Evolutionary conservation across 2,329 filamentous ascomycete species (phyloP).

Genomic region (Drechslerella dactyloides): DNA sequence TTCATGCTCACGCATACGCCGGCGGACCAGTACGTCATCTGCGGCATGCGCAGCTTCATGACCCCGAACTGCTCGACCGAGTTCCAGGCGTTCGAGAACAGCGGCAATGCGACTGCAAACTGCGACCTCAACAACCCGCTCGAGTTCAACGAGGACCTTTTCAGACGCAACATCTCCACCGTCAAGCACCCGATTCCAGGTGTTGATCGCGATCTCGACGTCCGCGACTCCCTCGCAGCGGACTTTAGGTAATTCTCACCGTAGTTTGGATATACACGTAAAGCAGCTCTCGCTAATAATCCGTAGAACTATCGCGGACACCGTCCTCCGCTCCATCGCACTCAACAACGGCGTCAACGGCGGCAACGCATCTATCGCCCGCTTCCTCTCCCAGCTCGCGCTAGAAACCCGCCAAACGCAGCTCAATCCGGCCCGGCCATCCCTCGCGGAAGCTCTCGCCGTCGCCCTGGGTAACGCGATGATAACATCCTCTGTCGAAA

Average conservation of each 20-base stretch:
- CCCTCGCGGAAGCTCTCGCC: slow-evolving; percentile 73
- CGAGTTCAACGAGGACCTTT: slow-evolving; percentile 25
- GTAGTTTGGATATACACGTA: background rate
- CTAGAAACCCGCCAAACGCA: slow-evolving; percentile 56
- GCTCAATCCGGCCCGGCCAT: slow-evolving; percentile 66
- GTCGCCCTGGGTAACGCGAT: slow-evolving; percentile 73
- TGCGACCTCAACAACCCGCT: slow-evolving; percentile 50
- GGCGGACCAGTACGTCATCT: slow-evolving; percentile 62
- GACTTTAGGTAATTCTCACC: slow-evolving; percentile 31
- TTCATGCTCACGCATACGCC: slow-evolving; percentile 22
- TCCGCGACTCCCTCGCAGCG: slow-evolving; percentile 60
- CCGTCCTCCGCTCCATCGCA: slow-evolving; percentile 59
- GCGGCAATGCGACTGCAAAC: slow-evolving; percentile 40
- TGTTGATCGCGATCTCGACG: slow-evolving; percentile 59
- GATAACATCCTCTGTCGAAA: slow-evolving; percentile 65
- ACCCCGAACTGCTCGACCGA: slow-evolving; percentile 67
- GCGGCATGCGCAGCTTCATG: slow-evolving; percentile 69
- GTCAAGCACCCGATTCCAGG: slow-evolving; percentile 19
- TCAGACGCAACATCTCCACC: slow-evolving; percentile 20
- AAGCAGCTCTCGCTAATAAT: background rate
- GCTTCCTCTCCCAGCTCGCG: slow-evolving; percentile 66
- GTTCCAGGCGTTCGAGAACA: slow-evolving; percentile 38
- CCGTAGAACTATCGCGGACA: slow-evolving; percentile 13
- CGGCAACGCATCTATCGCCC: slow-evolving; percentile 66
- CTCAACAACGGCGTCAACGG: slow-evolving; percentile 65